Base-by-base conservation (phyloP, 306 rosid genomes). In the Oemleria cerasiformis region DNA sequence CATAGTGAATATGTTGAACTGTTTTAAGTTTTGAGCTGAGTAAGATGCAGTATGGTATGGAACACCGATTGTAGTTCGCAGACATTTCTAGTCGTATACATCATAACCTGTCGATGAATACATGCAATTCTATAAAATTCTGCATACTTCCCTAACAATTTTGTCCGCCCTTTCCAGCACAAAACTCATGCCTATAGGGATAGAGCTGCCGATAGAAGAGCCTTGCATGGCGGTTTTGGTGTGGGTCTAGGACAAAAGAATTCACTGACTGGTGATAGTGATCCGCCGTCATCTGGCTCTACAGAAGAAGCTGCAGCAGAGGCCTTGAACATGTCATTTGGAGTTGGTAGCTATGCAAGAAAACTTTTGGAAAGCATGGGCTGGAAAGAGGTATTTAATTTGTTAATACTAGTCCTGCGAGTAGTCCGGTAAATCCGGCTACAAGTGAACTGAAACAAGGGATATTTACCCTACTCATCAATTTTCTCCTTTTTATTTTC, bases 171-270 rank as follows among this genome's bases (percentile, higher is more conserved):
- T 68, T 77, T 7, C 60, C 92, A 93, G 97, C 63, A 51, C 73
- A 76, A 63, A 65, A 84, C 67, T 78, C 61, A 62, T 67, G 80
- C 34, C 59, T 93, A 86, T 65, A 88, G 92, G 81, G 98, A 93
- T 67, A 84, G 96, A 40, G 97, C 96, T 23, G 89, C 96, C 0
- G 98, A 91, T 80, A 93, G 98, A 79, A 86, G 98, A 82, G 80
- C 54, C 66, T 83, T 88, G 88, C 92, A 91, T 60, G 97, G 97
- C 48, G 86, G 87, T 72, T 93, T 83, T 10, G 88, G 94, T 23
- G 86, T 86, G 75, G 92, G 90, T 75, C 97, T 96, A 7, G 98
- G 98, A 75, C 97, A 93, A 77, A 90, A 90, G 84, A 86, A 77
- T 76, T 40, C 76, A 2, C 51, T 14, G 1, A 49, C 19, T 2